Evolutionary conservation across 1,139 yeast species (phyloP).

Genomic region (Magnusiomyces fungicola): DNA sequence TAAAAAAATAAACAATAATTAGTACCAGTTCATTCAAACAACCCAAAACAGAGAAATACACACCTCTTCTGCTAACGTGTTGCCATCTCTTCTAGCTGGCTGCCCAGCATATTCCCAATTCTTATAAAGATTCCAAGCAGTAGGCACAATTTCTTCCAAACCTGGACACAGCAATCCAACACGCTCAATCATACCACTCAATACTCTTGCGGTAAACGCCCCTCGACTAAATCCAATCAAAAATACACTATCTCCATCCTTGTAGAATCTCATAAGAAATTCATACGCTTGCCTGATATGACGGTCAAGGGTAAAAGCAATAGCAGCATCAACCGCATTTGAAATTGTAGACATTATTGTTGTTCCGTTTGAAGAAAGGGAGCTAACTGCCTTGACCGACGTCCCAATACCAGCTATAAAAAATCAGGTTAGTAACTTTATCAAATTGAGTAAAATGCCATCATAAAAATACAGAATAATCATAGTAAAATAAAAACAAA

Average conservation of each 20-base stretch:
- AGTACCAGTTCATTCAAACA: no score
- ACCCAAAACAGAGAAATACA: background rate
- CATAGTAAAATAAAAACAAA: no score
- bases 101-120: slow-evolving; percentile 48
- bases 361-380: slow-evolving; percentile 21
- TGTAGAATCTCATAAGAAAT: slow-evolving; percentile 43
- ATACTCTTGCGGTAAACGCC: slow-evolving; percentile 54
- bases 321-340: slow-evolving; percentile 39
- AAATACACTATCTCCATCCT: slow-evolving; percentile 44
- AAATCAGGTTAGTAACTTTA: background rate
- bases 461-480: no score
- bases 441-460: background rate
- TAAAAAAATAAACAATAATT: slow-evolving; percentile 1
- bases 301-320: slow-evolving; percentile 47
- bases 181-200: slow-evolving; percentile 56
- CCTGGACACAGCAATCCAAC: slow-evolving; percentile 52
- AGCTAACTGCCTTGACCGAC: slow-evolving; percentile 34
- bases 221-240: slow-evolving; percentile 62
- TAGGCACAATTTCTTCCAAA: slow-evolving; percentile 44
- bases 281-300: slow-evolving; percentile 53
- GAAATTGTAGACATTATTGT: slow-evolving; percentile 20
- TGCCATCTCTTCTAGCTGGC: slow-evolving; percentile 42
- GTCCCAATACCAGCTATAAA: slow-evolving; percentile 50
- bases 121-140: slow-evolving; percentile 56
- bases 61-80: slow-evolving; percentile 41